Base-by-base conservation (phyloP, 2,329 filamentous ascomycete genomes). In the Esteya vermicola region DNA sequence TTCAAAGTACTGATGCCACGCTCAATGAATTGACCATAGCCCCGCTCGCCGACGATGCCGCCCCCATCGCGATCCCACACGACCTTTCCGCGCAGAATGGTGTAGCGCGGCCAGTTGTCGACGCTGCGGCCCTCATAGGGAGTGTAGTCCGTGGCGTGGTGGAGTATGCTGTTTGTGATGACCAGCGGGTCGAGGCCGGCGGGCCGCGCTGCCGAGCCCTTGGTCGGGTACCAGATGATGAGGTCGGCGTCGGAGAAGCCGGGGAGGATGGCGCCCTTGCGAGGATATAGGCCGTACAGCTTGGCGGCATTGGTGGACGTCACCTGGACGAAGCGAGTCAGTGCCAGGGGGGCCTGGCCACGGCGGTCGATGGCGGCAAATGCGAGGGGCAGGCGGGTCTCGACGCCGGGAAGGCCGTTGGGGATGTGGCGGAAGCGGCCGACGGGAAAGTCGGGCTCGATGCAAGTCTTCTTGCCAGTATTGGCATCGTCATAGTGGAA, bases 81-180 rank as follows among this genome's bases (percentile, higher is more conserved):
- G 0, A 78, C 62, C 44, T 68, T 55, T 0, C 75, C 75, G 41
- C 75, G 55, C 32, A 80, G 46, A 8, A 79, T 59, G 0, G 72
- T 78, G 49, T 70, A 77, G 18, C 74, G 60, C 10, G 74, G 74
- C 74, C 75, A 78, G 42, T 78, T 72, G 22, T 60, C 61, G 31
- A 79, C 50, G n/a, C 50, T 56, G 36, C 60, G 61, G 0, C 73
- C 72, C 51, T 78, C 73, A 47, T 70, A 78, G 0, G 74, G 73
- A 9, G 73, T 76, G 49, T 78, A 76, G 49, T 79, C 73, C 3
- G 75, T 66, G 44, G 71, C 63, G 50, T 78, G 74, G 52, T 79
- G 73, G 45, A 78, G 52, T 55, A 68, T 66, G 8, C 58, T 57
- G 48, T 77, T 75, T 31, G 55, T 53, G 45, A 71, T 63, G 12